Evolutionary conservation across 495 filamentous ascomycete species (phyloP).

Genomic region (Annulohypoxylon stygium): DNA sequence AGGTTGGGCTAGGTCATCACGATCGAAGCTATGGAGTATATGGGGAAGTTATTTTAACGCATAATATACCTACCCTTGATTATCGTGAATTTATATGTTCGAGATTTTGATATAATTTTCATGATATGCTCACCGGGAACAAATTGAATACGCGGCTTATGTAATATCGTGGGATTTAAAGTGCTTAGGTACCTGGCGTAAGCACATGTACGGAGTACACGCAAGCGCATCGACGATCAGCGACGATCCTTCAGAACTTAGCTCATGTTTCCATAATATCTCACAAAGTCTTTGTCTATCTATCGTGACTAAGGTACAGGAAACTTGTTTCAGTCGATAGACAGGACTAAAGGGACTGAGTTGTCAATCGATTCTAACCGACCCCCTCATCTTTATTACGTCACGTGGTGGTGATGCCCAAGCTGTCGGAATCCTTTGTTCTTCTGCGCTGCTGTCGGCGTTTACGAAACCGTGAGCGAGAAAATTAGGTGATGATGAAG

Average conservation of each 20-base stretch:
- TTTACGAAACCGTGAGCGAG: neutral
- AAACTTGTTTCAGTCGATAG: neutral
- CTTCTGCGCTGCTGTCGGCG: neutral
- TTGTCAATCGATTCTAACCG: neutral
- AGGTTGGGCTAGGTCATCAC: slow-evolving; percentile 45
- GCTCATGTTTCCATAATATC: neutral
- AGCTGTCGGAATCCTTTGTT: neutral
- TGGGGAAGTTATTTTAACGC: neutral
- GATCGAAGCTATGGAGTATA: slow-evolving; percentile 44
- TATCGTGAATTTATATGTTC: neutral
- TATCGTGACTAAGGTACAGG: neutral
- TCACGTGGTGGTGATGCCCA: neutral
- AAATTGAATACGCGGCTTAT: neutral
- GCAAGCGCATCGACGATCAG: neutral
- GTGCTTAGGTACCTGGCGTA: neutral
- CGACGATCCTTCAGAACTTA: neutral
- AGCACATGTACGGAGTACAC: neutral
- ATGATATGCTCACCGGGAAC: too few species aligned
- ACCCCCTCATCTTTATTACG: neutral
- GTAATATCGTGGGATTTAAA: neutral
- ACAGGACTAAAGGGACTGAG: neutral
- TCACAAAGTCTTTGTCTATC: neutral
- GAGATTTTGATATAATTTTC: neutral
- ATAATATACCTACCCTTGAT: too few species aligned
- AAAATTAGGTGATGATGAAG: too few species aligned